Conservation (phyloP, 768 basidiomycete species). For the Mycena capillaripes region DNA sequence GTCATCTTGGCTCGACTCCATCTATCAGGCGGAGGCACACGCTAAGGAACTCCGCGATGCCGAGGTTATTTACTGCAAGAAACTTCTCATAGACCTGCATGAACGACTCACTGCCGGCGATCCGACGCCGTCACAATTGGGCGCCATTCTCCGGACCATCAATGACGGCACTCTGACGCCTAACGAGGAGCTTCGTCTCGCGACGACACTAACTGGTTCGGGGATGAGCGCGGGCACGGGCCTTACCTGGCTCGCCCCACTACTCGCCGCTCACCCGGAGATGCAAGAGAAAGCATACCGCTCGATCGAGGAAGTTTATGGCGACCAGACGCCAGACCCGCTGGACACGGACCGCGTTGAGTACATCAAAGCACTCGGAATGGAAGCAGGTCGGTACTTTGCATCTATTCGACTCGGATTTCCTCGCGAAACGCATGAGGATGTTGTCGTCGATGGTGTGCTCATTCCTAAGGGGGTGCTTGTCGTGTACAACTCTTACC, state of each 20-base stretch:
- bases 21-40: slow-evolving; percentile 14
- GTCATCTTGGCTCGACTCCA: slow-evolving; percentile 18
- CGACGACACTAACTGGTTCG: slow-evolving; percentile 23
- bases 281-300: slow-evolving; percentile 26
- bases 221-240: slow-evolving; percentile 12
- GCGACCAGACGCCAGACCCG: slow-evolving; percentile 15
- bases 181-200: slow-evolving; percentile 27
- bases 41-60: slow-evolving; percentile 22
- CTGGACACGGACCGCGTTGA: slow-evolving; percentile 30
- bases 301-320: slow-evolving; percentile 28
- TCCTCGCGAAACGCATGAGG: slow-evolving; percentile 27
- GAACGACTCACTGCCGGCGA: slow-evolving; percentile 26
- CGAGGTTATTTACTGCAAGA: slow-evolving; percentile 21
- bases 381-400: slow-evolving; percentile 25
- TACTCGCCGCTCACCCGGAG: slow-evolving; percentile 26
- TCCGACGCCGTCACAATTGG: slow-evolving; percentile 21
- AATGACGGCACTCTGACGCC: slow-evolving; percentile 11
- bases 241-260: slow-evolving; percentile 14
- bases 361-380: slow-evolving; percentile 29
- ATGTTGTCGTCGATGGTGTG: slow-evolving; percentile 24
- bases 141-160: slow-evolving; percentile 15
- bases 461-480: slow-evolving; percentile 21
- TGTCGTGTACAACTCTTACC: slow-evolving; percentile 30
- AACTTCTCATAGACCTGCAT: slow-evolving; percentile 16
- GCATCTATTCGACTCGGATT: slow-evolving; percentile 26